Evolutionary conservation across 2,329 filamentous ascomycete genomes (phyloP), one percentile per base, ranked within the genome.

Genomic region (Grosmannia clavigera): DNA sequence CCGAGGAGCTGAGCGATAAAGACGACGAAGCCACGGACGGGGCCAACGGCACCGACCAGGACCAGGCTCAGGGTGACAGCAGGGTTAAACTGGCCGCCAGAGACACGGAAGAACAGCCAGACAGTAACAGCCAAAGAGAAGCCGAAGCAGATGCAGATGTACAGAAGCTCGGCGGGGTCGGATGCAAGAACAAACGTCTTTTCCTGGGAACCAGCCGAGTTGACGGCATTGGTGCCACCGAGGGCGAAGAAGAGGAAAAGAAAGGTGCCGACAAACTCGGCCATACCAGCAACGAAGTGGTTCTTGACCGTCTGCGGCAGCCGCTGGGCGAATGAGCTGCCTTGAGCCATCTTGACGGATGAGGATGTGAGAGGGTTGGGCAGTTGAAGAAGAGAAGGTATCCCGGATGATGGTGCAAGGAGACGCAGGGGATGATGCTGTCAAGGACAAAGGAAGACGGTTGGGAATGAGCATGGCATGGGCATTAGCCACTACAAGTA

Each of bases 1-100:
- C 73, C 84, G 1, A 83, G 66, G 10, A 87, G 66, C 67, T 88
- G 84, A 1, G 81, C 77, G 5, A 77, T 69, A 57, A 85, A 70
- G 57, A 86, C 75, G 1, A 81, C 65, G 1, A 76, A 62, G 5
- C 76, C 80, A 5, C 83, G 79, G 1, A 80, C 27, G 19, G 76
- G 74, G n/a, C 74, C 74, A 52, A 86, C 73, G 5, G 78, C 81
- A 2, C 82, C 81, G 56, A 81, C 78, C 3, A 86, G 72, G n/a
- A 78, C 75, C 25, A 87, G 76, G 1, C 78, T 82, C 0, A 87
- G 69, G 0, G 84, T 70, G 68, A 78, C 77, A 51, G 74, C 77
- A 16, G 77, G 77, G 64, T 80, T 80, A 62, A 80, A 79, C 68
- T 78, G 73, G 55, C 77, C 77, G 43, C 77, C 77, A 3, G 75